Evolutionary conservation across 192 early-diverging fungal genomes (phyloP), one percentile per base, ranked within the genome.

Genomic region (Pilobolus umbonatus): DNA sequence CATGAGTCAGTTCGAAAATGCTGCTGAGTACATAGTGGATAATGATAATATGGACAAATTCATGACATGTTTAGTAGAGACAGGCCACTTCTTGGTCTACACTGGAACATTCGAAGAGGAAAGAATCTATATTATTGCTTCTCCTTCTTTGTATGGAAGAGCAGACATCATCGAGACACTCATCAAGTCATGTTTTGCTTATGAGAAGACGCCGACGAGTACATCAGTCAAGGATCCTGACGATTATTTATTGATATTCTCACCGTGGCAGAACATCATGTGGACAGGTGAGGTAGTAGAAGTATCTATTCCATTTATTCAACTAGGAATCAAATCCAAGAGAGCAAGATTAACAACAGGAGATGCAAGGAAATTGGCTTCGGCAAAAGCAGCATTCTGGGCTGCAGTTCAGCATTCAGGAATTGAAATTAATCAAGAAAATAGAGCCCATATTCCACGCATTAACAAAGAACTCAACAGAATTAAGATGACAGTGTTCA

Each of bases 51-150:
- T 75, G 66, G 77, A 71, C 38, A 58, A 68, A 17, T 69, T 94
- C 39, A 72, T 91, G 46, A 67, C 77, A 15, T 71, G 67, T 55
- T 74, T 94, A 36, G 81, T 83, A 6, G 74, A 80, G 38, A 79
- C 86, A 12, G 82, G 84, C 31, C 89, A 94, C 50, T 79, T 87
- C 40, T 72, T 94, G 55, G 80, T 92, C 0, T 85, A 83, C 34
- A 88, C 87, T 10, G 73, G 80, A 46, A 77, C 75, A 15, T 87
- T 85, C 65, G 85, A 92, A 64, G 74, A 71, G 26, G 75, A 76
- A 31, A 86, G 87, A 0, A 61, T 86, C 0, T 91, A 87, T 53
- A 80, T 94, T n/a, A 76, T 94, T 59, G 88, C 88, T 8, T 84
- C 82, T 59, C 83, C 83, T 43, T 58, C 56, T 0, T 48, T 73